These are phyloP conservation scores for Trypanosoma boissoni DNA, from an alignment of 208 protist species.

Conservation along the genomic window DNA sequence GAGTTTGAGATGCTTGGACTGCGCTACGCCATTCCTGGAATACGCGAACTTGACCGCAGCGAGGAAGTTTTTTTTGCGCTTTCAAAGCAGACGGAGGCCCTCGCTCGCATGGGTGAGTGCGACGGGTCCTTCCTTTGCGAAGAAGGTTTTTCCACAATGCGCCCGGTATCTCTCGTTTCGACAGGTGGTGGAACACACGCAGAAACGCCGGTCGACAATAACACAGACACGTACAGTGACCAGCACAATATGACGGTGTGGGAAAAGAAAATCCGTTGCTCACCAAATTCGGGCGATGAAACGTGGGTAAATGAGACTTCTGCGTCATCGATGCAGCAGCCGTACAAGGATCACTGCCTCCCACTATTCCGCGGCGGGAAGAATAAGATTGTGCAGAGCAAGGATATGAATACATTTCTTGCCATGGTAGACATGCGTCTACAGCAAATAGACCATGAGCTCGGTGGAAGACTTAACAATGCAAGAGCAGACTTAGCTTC, in stretches of 20 bases:
- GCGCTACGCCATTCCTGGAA: constrained; percentile 52
- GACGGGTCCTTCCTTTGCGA: not conserved
- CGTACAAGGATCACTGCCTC: constrained; percentile 24
- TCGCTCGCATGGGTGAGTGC: not conserved
- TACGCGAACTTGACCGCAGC: constrained; percentile 26
- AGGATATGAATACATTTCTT: constrained; percentile 39
- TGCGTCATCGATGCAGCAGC: not conserved
- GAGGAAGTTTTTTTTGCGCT: constrained; percentile 11
- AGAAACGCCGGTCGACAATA: not conserved
- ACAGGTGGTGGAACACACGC: constrained; percentile 9
- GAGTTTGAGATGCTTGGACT: constrained; percentile 49
- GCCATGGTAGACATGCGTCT: constrained; percentile 33
- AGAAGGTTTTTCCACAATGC: constrained; percentile 7
- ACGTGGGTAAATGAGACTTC: not conserved
- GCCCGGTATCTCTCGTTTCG: not conserved
- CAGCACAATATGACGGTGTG: not conserved
- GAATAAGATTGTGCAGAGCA: constrained; percentile 28
- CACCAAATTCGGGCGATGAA: not conserved
- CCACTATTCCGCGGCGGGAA: constrained; percentile 51
- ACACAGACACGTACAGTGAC: not conserved
- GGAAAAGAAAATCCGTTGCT: not conserved
- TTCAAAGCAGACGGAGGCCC: not conserved
- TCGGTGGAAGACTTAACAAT: constrained; percentile 18
- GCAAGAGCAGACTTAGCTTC: constrained; percentile 19
- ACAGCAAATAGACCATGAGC: constrained; percentile 33